These are phyloP conservation scores for Anthracocystis setariae DNA, from an alignment of 1,284 basidiomycete species.

Conservation along the genomic window DNA sequence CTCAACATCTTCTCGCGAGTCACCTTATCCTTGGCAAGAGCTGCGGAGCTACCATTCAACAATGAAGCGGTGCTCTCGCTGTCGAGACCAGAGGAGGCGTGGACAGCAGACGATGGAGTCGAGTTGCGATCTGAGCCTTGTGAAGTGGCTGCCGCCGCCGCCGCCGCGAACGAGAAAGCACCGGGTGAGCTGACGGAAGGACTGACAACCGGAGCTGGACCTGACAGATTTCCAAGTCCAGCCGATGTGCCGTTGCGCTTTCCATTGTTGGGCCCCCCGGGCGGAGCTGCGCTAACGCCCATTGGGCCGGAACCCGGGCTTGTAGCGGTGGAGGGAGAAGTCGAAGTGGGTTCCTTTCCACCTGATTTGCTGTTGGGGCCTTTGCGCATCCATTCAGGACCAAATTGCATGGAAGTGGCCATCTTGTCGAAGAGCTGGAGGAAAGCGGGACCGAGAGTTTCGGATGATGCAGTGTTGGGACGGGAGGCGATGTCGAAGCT, in stretches of 20 bases:
- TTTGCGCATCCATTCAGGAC: slow-evolving; percentile 66
- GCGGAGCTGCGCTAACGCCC: slow-evolving; percentile 14
- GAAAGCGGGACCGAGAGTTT: not conserved
- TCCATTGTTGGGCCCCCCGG: slow-evolving; percentile 10
- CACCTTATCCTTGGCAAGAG: slow-evolving; percentile 40
- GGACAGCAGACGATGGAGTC: slow-evolving; percentile 15
- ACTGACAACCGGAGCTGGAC: slow-evolving; percentile 36
- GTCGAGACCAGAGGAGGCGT: slow-evolving; percentile 15
- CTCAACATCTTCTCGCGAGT: slow-evolving; percentile 54
- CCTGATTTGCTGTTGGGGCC: slow-evolving; percentile 50
- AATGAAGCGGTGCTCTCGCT: slow-evolving; percentile 26
- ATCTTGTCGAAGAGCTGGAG: slow-evolving; percentile 26
- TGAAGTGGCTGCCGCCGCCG: slow-evolving; percentile 40
- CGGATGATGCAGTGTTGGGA: slow-evolving; percentile 6
- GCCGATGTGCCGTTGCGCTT: slow-evolving; percentile 41
- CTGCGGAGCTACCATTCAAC: slow-evolving; percentile 29
- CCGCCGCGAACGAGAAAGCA: slow-evolving; percentile 61
- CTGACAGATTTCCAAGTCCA: slow-evolving; percentile 35
- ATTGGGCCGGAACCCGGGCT: slow-evolving; percentile 27
- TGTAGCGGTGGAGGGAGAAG: slow-evolving; percentile 23
- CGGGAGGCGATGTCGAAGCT: not conserved
- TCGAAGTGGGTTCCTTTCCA: slow-evolving; percentile 27
- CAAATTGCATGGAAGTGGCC: slow-evolving; percentile 64
- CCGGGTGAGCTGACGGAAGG: slow-evolving; percentile 53
- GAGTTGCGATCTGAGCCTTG: slow-evolving; percentile 29